phyloP scores from a whole-genome alignment of 1,139 yeast species.

The Diutina mesorugosa region DNA sequence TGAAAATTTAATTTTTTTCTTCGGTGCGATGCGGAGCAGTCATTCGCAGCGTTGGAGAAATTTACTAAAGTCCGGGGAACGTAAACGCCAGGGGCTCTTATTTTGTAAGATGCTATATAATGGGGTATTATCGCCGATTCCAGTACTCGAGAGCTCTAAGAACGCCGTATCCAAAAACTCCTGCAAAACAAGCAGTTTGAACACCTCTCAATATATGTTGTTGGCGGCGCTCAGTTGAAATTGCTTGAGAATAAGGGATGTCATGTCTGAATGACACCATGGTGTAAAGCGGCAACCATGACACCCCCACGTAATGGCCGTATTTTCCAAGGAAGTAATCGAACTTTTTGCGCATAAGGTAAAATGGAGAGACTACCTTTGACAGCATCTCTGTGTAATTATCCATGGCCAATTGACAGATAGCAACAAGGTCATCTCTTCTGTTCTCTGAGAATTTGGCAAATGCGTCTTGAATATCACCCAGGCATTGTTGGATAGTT shows the following conservation, averaged over 20 bases:
- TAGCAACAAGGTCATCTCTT: constrained; percentile 58
- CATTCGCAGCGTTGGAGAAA: not conserved
- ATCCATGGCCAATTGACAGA: constrained; percentile 64
- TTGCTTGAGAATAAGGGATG: constrained; percentile 63
- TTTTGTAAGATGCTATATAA: not conserved
- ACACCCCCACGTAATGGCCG: constrained; percentile 28
- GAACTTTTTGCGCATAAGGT: constrained; percentile 50
- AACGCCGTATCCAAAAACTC: not conserved
- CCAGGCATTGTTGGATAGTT: constrained; percentile 30
- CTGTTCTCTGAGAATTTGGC: constrained; percentile 42
- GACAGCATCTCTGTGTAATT: constrained; percentile 86
- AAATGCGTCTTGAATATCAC: constrained; percentile 40
- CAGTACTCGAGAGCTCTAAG: not conserved
- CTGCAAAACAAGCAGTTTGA: not conserved
- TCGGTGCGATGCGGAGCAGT: not conserved
- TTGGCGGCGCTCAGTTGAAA: constrained; percentile 40
- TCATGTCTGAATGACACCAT: constrained; percentile 88
- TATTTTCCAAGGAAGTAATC: constrained; percentile 53
- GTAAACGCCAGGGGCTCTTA: not conserved
- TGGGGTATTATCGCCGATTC: not conserved
- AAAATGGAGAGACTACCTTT: constrained; percentile 55
- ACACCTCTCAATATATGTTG: constrained; percentile 20
- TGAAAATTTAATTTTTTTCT: not conserved
- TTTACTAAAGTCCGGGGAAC: not conserved
- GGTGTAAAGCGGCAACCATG: constrained; percentile 80